These are phyloP conservation scores for Psidium guajava DNA, from an alignment of 345 rosid genomes.

Conservation along the genomic window DNA sequence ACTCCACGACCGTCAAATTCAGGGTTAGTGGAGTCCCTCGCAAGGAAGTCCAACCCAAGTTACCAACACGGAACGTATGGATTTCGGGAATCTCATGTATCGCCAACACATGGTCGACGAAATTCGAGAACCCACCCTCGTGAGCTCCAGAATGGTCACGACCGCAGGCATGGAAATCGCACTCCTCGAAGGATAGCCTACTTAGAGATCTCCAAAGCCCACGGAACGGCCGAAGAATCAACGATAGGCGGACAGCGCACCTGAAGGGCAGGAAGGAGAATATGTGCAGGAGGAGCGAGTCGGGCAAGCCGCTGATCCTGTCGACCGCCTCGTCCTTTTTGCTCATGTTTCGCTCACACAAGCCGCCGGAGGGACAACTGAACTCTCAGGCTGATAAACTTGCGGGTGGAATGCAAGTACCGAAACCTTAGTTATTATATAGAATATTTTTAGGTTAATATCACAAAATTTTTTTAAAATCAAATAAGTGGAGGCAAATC, in stretches of 20 bases:
- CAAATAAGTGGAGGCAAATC: no score
- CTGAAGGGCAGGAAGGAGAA: background rate
- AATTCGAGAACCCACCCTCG: background rate
- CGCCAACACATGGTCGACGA: background rate
- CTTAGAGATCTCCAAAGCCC: background rate
- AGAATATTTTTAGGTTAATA: no score
- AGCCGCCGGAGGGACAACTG: background rate
- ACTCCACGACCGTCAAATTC: background rate
- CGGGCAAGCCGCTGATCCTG: background rate
- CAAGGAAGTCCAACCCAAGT: background rate
- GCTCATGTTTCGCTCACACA: background rate
- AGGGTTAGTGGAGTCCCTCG: no score
- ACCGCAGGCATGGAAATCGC: background rate
- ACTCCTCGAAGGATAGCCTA: background rate
- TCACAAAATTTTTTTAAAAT: no score
- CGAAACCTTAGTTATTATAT: no score
- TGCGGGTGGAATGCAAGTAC: no score
- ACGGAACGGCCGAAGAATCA: background rate
- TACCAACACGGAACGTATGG: background rate
- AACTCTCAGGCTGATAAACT: background rate
- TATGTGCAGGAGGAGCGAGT: background rate
- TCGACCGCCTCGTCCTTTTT: background rate
- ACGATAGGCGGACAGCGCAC: background rate
- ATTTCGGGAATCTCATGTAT: background rate
- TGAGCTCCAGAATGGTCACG: background rate